These are phyloP conservation scores for Ilyonectria destructans DNA, from an alignment of 2,329 filamentous ascomycete genomes.

Conservation along the genomic window DNA sequence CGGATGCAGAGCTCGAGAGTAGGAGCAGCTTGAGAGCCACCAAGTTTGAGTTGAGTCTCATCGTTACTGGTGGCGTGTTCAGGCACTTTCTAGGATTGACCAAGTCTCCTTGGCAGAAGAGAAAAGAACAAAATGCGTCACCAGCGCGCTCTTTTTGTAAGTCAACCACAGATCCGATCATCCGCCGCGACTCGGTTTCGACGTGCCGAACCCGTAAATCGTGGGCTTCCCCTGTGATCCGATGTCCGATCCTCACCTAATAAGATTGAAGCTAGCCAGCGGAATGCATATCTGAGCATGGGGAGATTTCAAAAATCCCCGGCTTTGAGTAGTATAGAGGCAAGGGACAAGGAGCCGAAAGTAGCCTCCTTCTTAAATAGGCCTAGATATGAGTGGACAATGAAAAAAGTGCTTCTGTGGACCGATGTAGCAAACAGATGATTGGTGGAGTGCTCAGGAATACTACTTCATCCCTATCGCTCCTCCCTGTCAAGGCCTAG, in stretches of 20 bases:
- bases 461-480: no score
- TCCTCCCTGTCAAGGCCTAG: no score
- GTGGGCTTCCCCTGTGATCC: neutral
- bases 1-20: conserved; percentile 7
- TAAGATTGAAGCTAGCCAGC: neutral
- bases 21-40: conserved; percentile 17
- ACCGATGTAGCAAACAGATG: neutral
- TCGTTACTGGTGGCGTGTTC: neutral
- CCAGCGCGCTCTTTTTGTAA: conserved; percentile 1
- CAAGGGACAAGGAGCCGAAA: neutral
- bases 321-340: neutral
- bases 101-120: neutral
- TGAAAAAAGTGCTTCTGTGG: neutral
- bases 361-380: neutral
- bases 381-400: neutral
- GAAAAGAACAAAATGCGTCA: neutral
- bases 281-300: neutral
- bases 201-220: neutral
- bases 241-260: neutral
- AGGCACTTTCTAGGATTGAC: conserved; percentile 1
- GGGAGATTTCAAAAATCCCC: conserved; percentile 12
- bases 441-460: neutral
- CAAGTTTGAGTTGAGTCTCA: conserved; percentile 3
- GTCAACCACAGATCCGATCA: neutral
- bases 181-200: conserved; percentile 2